phyloP scores from a whole-genome alignment of 257 asterid species.

The Solanum chiquidenum region DNA sequence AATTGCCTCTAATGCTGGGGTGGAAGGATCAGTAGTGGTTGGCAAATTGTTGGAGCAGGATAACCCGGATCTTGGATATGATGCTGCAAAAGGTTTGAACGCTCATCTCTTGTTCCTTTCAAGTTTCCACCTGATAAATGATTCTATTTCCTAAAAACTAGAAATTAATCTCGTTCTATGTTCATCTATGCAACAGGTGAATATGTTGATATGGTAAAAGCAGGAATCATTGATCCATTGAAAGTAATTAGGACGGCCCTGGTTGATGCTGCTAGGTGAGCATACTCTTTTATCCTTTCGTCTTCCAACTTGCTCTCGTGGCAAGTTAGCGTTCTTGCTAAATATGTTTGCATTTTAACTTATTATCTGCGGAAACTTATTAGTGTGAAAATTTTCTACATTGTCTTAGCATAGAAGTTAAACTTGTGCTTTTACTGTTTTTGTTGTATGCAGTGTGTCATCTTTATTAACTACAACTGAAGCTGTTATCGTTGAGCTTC shows the following conservation, averaged over 20 bases:
- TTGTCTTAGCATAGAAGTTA: neutral
- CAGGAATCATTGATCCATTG: constrained; percentile 58
- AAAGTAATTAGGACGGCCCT: constrained; percentile 60
- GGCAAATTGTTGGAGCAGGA: constrained; percentile 47
- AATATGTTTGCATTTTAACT: neutral
- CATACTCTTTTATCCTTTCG: neutral
- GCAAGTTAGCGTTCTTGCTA: neutral
- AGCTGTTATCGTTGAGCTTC: constrained; percentile 43
- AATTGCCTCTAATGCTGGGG: constrained; percentile 49
- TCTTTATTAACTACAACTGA: constrained; percentile 47
- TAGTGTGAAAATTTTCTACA: neutral
- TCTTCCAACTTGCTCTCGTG: neutral
- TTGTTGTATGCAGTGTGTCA: constrained; percentile 19
- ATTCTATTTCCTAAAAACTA: neutral
- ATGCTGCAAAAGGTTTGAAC: constrained; percentile 44
- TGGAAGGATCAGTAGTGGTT: constrained; percentile 25
- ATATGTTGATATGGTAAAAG: constrained; percentile 45
- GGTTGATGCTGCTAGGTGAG: constrained; percentile 55
- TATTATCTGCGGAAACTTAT: too few species aligned
- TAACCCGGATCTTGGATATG: constrained; percentile 42
- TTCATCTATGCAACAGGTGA: constrained; percentile 25
- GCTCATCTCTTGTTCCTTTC: neutral
- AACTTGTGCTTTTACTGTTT: neutral
- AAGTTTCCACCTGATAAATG: neutral
- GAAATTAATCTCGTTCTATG: neutral